These are phyloP conservation scores for Citrus sinensis DNA, from an alignment of 345 rosid genomes.

Conservation along the genomic window DNA sequence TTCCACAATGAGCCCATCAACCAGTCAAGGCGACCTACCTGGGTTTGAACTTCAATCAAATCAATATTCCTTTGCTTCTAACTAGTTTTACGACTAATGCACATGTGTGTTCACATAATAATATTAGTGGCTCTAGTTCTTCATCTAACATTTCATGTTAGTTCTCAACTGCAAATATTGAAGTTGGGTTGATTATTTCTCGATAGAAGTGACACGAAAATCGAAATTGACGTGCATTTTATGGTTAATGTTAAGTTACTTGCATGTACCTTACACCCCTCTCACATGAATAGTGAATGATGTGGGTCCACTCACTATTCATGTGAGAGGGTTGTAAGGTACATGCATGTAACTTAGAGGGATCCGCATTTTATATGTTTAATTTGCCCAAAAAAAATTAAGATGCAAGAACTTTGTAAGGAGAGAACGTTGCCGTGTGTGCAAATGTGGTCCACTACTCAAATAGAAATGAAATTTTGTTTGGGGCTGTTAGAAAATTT, in stretches of 20 bases:
- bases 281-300: too few relatives aligned
- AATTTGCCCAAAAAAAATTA: neutral
- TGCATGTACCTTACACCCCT: too few relatives aligned
- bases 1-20: neutral
- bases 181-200: neutral
- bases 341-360: too few relatives aligned
- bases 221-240: neutral
- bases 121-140: too few relatives aligned
- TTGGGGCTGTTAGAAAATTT: too few relatives aligned
- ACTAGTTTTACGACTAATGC: neutral
- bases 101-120: too few relatives aligned
- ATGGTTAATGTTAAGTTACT: too few relatives aligned
- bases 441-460: neutral
- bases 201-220: neutral
- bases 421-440: neutral
- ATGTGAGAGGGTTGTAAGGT: too few relatives aligned
- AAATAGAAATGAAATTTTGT: neutral
- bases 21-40: neutral
- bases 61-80: neutral
- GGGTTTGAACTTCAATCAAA: neutral
- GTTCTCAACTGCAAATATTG: neutral
- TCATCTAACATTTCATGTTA: too few relatives aligned
- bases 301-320: too few relatives aligned
- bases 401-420: neutral
- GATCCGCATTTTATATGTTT: neutral